Evolutionary conservation across 73 alveolate genomes (phyloP).

Genomic region (Chromera velia): DNA sequence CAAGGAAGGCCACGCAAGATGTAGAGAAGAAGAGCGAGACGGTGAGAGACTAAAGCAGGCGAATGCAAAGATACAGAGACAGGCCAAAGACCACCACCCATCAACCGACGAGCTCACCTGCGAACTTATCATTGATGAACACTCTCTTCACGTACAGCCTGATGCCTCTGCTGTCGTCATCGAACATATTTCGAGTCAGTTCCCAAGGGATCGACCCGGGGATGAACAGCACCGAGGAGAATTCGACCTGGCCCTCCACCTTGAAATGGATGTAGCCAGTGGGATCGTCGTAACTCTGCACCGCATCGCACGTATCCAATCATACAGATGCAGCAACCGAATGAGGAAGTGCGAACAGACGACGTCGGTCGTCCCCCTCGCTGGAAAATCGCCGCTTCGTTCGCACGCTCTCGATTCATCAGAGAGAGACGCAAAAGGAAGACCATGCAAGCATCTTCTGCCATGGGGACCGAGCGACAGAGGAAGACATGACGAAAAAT

Average conservation of each 20-base stretch:
- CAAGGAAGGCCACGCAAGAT: neutral
- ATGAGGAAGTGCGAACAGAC: too few relatives aligned
- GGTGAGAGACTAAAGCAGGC: neutral
- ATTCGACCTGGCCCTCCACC: constrained; percentile 84
- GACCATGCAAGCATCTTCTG: neutral
- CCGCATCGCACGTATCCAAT: too few relatives aligned
- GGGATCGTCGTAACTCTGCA: constrained; percentile 39
- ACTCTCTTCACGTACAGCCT: constrained; percentile 96
- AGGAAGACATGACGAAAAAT: neutral
- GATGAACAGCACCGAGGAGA: constrained; percentile 82
- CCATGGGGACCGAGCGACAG: neutral
- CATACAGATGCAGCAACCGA: too few relatives aligned
- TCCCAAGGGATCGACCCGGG: constrained; percentile 90
- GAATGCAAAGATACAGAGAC: neutral
- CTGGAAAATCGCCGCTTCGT: too few relatives aligned
- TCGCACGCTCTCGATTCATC: too few relatives aligned
- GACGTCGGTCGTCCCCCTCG: too few relatives aligned
- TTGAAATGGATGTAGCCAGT: constrained; percentile 28
- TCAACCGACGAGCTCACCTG: constrained; percentile 40
- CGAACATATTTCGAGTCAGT: constrained; percentile 84
- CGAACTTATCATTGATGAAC: constrained; percentile 67
- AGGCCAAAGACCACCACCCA: neutral
- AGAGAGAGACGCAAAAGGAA: neutral
- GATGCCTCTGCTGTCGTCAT: constrained; percentile 81
- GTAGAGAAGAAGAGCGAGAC: neutral